Percentiles rank a stretch among this genome's conserved stretches.
These are phyloP conservation scores for Tarenaya hassleriana DNA, from an alignment of 345 rosid genomes.

Conservation along the genomic window DNA sequence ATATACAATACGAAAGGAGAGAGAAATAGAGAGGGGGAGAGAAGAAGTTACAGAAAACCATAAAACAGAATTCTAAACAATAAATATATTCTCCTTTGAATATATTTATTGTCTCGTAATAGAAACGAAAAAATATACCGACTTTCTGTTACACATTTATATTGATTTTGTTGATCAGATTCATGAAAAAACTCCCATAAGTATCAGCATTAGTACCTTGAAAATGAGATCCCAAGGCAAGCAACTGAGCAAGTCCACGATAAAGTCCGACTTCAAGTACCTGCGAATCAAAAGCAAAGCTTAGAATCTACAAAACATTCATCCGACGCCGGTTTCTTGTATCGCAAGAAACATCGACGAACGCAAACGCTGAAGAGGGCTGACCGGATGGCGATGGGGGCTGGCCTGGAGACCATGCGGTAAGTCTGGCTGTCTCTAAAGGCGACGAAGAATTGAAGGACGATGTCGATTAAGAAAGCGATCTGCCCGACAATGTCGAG, in stretches of 20 bases:
- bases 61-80: too few species aligned
- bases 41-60: too few species aligned
- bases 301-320: neutral
- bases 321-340: neutral
- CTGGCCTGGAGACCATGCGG: constrained; percentile 43
- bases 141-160: too few species aligned
- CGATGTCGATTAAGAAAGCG: constrained; percentile 67
- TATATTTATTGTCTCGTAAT: too few species aligned
- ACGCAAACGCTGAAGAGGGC: constrained; percentile 1
- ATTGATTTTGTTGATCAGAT: neutral
- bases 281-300: constrained; percentile 26
- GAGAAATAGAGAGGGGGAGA: too few species aligned
- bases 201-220: constrained; percentile 43
- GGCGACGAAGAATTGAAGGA: constrained; percentile 56
- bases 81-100: too few species aligned
- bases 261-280: constrained; percentile 67
- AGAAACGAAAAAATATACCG: too few species aligned
- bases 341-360: neutral
- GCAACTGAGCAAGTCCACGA: constrained; percentile 61
- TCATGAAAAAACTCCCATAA: constrained; percentile 3
- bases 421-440: constrained; percentile 60
- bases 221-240: constrained; percentile 80
- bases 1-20: too few species aligned
- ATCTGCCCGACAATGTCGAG: too few species aligned
- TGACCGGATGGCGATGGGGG: constrained; percentile 57